Conservation (phyloP, 768 basidiomycete species). For the Pleurotus salmoneostramineus region DNA sequence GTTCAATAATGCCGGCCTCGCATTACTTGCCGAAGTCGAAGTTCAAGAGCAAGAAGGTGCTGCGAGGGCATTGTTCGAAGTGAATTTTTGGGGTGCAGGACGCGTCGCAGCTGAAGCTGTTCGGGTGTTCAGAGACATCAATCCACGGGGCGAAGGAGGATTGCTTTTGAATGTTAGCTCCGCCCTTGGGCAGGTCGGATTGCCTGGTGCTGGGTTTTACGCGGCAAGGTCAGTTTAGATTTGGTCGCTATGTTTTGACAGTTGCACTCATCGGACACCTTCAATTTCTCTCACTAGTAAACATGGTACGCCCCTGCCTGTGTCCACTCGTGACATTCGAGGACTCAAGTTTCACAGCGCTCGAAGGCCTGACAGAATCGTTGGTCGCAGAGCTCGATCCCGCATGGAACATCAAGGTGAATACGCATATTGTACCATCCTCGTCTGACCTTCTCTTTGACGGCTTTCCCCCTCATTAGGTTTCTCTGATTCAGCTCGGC, state of each 20-base stretch:
- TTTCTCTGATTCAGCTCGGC: too few species aligned
- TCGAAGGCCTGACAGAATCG: slow-evolving; percentile 23
- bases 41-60: slow-evolving; percentile 10
- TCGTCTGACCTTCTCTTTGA: too few species aligned
- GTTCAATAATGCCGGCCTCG: slow-evolving; percentile 15
- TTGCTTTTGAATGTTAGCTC: slow-evolving; percentile 28
- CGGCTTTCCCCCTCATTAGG: too few species aligned
- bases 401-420: slow-evolving; percentile 32
- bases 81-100: slow-evolving; percentile 26
- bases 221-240: slow-evolving; percentile 11
- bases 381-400: slow-evolving; percentile 27
- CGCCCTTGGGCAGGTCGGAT: slow-evolving; percentile 13
- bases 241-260: not conserved
- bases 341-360: slow-evolving; percentile 12
- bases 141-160: slow-evolving; percentile 28
- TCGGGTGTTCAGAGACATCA: slow-evolving; percentile 29
- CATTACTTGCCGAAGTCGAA: slow-evolving; percentile 19
- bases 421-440: too few species aligned
- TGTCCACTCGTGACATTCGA: not conserved
- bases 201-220: slow-evolving; percentile 14
- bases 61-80: slow-evolving; percentile 18
- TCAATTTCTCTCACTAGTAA: not conserved
- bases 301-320: not conserved
- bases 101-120: slow-evolving; percentile 27
- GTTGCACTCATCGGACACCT: not conserved